These are phyloP conservation scores for Macrolepiota albuminosa DNA, from an alignment of 768 basidiomycete genomes.

Conservation along the genomic window DNA sequence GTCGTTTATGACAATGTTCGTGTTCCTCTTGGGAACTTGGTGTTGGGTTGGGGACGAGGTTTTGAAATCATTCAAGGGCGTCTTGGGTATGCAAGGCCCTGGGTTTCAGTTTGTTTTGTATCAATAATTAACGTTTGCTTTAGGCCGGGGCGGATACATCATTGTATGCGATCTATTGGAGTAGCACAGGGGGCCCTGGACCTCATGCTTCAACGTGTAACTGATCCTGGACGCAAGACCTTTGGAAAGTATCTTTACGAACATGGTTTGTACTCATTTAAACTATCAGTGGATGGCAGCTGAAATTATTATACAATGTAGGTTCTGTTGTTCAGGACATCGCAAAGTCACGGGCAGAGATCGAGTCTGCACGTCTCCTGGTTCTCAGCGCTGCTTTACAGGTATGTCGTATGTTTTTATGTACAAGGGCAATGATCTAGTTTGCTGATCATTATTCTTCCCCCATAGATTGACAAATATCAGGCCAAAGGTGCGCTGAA, in stretches of 20 bases:
- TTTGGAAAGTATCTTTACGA: slow-evolving; percentile 91
- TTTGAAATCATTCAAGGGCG: slow-evolving; percentile 99
- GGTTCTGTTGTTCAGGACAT: slow-evolving; percentile 89
- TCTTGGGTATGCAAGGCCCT: slow-evolving; percentile 57
- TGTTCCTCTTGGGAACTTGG: slow-evolving; percentile 75
- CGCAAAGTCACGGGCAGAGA: slow-evolving; percentile 88
- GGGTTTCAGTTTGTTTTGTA: background rate
- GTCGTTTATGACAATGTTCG: slow-evolving; percentile 92
- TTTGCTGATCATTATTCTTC: slow-evolving; percentile 2
- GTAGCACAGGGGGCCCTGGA: slow-evolving; percentile 82
- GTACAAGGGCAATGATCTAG: background rate
- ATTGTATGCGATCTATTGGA: slow-evolving; percentile 97
- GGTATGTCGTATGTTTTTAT: slow-evolving; percentile 28
- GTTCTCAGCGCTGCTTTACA: slow-evolving; percentile 91
- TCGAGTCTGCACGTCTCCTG: slow-evolving; percentile 81
- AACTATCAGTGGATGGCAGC: background rate
- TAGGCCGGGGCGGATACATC: slow-evolving; percentile 93
- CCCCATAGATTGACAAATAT: slow-evolving; percentile 73
- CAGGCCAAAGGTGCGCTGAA: slow-evolving; percentile 94
- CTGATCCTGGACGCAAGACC: slow-evolving; percentile 87
- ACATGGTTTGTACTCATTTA: slow-evolving; percentile 57
- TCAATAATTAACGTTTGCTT: background rate
- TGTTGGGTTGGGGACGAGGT: slow-evolving; percentile 91
- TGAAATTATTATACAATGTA: slow-evolving; percentile 20
- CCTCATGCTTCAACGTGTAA: slow-evolving; percentile 84